phyloP scores from a whole-genome alignment of 23 red algal species.

The Cyanidiococcus yangmingshanensis region DNA sequence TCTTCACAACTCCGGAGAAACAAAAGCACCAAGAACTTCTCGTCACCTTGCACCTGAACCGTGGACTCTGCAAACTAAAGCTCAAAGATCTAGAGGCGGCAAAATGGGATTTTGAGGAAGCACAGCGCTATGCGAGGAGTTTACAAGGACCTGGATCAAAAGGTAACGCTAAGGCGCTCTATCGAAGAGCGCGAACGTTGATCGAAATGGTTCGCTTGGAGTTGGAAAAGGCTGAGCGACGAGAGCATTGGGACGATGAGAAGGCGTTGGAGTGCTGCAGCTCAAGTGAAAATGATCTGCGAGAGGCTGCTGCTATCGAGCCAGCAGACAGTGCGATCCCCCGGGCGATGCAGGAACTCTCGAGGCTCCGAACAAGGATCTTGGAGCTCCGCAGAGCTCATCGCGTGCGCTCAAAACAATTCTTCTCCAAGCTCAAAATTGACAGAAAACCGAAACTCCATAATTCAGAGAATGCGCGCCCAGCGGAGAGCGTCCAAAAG shows the following conservation, averaged over 20 bases:
- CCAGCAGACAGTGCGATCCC: neutral
- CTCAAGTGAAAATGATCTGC: neutral
- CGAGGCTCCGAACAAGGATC: neutral
- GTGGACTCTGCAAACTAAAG: conserved; percentile 30
- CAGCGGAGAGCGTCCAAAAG: too few relatives aligned
- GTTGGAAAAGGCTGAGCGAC: neutral
- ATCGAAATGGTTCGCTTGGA: neutral
- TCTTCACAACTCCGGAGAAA: neutral
- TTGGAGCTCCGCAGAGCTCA: neutral
- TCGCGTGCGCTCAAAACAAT: neutral
- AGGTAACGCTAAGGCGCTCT: conserved; percentile 4
- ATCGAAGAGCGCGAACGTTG: neutral
- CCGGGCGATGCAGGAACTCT: neutral
- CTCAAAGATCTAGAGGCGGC: conserved; percentile 16
- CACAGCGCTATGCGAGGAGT: neutral
- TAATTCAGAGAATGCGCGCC: too few relatives aligned
- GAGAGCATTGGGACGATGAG: conserved; percentile 6
- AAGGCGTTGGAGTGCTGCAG: neutral
- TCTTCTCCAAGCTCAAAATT: neutral
- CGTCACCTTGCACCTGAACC: conserved; percentile 23
- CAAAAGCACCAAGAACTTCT: neutral
- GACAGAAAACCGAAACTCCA: too few relatives aligned
- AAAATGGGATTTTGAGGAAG: conserved; percentile 27
- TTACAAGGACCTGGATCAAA: neutral
- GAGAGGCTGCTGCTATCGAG: neutral